Conservation (phyloP, 78 protist species). For the Isochrysis galbana region DNA sequence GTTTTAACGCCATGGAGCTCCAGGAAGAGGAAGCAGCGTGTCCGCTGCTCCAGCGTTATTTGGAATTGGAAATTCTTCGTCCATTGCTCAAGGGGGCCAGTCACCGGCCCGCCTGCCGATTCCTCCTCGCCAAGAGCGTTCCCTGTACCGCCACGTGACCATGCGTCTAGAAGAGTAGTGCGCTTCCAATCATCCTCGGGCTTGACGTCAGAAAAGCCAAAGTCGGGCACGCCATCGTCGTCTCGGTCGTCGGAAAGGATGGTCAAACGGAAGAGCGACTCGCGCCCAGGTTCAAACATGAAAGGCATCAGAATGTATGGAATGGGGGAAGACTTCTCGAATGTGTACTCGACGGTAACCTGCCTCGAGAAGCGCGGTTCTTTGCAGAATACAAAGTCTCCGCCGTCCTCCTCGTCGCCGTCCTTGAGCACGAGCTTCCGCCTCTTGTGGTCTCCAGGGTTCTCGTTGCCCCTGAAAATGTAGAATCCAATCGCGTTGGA, state of each 20-base stretch:
- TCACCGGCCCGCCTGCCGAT: background rate
- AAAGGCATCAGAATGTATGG: background rate
- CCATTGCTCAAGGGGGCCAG: background rate
- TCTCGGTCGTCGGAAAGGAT: background rate
- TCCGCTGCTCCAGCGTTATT: background rate
- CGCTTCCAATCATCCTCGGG: background rate
- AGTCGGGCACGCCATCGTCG: conserved; percentile 23
- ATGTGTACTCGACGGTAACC: background rate
- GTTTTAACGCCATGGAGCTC: background rate
- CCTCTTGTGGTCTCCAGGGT: conserved; percentile 3
- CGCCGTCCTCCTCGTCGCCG: conserved; percentile 1
- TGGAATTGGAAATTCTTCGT: background rate
- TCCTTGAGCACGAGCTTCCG: background rate
- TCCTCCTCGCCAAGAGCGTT: background rate
- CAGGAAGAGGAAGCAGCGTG: background rate
- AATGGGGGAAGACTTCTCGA: background rate
- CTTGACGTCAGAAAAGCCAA: background rate
- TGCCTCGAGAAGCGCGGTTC: conserved; percentile 8
- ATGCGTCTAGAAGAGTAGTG: background rate
- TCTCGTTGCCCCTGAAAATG: background rate
- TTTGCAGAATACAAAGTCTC: background rate
- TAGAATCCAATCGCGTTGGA: conserved; percentile 12
- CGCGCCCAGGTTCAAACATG: conserved; percentile 26
- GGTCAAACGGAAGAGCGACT: background rate
- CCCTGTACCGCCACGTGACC: background rate